Base-by-base conservation (phyloP, 2,329 filamentous ascomycete genomes). In the Pyrenophora teres region DNA sequence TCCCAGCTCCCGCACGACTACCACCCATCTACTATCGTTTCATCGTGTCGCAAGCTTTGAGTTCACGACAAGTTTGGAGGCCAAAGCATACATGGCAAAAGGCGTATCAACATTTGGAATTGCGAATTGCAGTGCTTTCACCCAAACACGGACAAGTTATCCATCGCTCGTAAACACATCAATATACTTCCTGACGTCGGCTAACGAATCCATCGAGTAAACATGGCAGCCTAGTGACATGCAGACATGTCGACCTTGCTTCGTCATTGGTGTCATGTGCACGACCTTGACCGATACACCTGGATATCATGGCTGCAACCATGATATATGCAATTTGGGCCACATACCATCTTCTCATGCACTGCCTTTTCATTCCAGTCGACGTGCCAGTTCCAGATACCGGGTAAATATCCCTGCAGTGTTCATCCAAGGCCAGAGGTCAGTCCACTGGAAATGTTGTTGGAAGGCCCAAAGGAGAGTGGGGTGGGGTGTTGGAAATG, bases 331-430 rank as follows among this genome's bases (percentile, higher is more conserved):
- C 18, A 21, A 18, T 31, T 25, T 25, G 6, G 23, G 23, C 23
- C 8, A 25, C 23, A 25, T 6, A 25, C 23, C 3, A n/a, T 7
- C 9, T 32, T 32, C 19, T 23, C 25, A 13, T 39, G 43, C 27
- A 39, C 1, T n/a, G 12, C 7, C 13, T n/a, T 12, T 32, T n/a
- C 15, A n/a, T 6, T 27, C 9, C 35, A 21, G 30, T 25, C n/a
- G 5, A 27, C n/a, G 23, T 27, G 30, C 15, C 38, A 13, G 25
- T 43, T 27, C 50, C 50, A 46, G 23, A 46, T 40, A 53, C 50
- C 50, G 18, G 53, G 45, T 53, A 52, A 23, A 43, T 32, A 16
- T 39, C 23, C 18, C 39, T 46, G 50, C 32, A 16, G 45, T 56
- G 38, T 23, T 23, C 18, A 21, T 32, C 16, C 27, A 42, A 40